Base-by-base conservation (phyloP, 1,284 basidiomycete species). In the Microbotryum violaceum region DNA sequence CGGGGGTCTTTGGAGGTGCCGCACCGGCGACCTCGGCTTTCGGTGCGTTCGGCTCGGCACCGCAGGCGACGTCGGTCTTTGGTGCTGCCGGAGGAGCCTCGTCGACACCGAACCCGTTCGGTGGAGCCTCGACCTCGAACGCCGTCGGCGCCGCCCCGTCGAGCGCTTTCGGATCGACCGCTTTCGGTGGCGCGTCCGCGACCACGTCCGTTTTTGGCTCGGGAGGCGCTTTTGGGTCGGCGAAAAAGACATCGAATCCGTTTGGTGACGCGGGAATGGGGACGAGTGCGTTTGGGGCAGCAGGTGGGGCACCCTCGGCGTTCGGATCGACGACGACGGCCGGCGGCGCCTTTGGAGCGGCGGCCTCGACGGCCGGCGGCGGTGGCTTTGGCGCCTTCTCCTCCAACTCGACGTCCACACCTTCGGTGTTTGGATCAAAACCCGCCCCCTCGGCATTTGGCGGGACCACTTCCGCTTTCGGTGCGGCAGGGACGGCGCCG, bases 31-130 rank as follows among this genome's bases (percentile, higher is more conserved):
- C 63, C 3, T 56, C 62, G 8, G 60, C 64, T 6, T 67, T 72
- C 54, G 62, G 60, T n/a, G 74, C 72, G 5, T 78, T 78, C 57
- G 77, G 77, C 25, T 62, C 69, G 8, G 60, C 74, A 20, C 56
- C 71, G 27, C 33, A 64, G n/a, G 56, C 66, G 29, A 42, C 62
- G 1, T 67, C 71, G 0, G 69, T 68, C 10, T 73, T 72, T 50
- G 66, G 66, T 16, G 53, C 57, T 4, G 57, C 59, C 16, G 57
- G 66, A 51, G 52, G 23, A n/a, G 55, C 37, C 21, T 21, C 44
- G n/a, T 57, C 53, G 23, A 9, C 59, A 42, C 37, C 37, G 2
- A 42, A 16, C 16, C 37, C 37, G 12, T 42, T 42, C 37, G 37
- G 37, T 16, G 37, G 37, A 42, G 12, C 37, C 16, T 12, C 37